Percentiles rank a stretch among this genome's conserved stretches.
Conservation (phyloP, 805 yeast species). For the Wickerhamomyces bisporus region DNA sequence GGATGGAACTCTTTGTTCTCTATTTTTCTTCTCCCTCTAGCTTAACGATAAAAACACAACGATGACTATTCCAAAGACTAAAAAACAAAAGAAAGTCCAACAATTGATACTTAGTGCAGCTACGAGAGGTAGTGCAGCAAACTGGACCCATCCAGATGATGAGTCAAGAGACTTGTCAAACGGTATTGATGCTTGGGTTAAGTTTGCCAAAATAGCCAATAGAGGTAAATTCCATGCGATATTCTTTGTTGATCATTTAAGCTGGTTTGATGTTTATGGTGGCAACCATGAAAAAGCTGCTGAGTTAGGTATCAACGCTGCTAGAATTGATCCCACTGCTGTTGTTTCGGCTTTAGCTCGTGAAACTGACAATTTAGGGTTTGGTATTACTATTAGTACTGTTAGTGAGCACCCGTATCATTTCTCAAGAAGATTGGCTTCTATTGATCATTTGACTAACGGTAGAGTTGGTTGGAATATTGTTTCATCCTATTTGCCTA, state of each 20-base stretch:
- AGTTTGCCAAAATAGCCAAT: slow-evolving; percentile 27
- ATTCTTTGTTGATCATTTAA: slow-evolving; percentile 32
- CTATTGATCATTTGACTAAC: slow-evolving; percentile 35
- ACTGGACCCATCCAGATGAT: not conserved
- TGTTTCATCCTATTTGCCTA: slow-evolving; percentile 36
- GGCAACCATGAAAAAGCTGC: slow-evolving; percentile 10
- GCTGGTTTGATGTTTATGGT: slow-evolving; percentile 32
- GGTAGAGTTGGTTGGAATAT: slow-evolving; percentile 43
- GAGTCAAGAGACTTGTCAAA: not conserved
- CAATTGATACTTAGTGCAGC: too few species aligned
- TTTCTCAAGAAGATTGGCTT: slow-evolving; percentile 34
- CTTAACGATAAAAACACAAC: too few species aligned
- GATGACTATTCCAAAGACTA: too few species aligned
- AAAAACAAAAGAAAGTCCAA: too few species aligned
- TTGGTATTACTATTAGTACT: slow-evolving; percentile 36
- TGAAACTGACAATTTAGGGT: slow-evolving; percentile 31
- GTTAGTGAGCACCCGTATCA: slow-evolving; percentile 38
- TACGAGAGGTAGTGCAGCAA: not conserved
- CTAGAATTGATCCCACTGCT: slow-evolving; percentile 29
- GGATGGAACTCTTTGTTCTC: too few species aligned
- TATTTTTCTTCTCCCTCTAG: too few species aligned
- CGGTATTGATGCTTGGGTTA: slow-evolving; percentile 19
- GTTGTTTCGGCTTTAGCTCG: slow-evolving; percentile 31
- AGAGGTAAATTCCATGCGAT: slow-evolving; percentile 1
- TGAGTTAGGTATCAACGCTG: slow-evolving; percentile 19